Percentiles rank a stretch among this genome's conserved stretches.
phyloP scores from a whole-genome alignment of 495 filamentous ascomycete genomes.

The Pyrenula massariospora region DNA sequence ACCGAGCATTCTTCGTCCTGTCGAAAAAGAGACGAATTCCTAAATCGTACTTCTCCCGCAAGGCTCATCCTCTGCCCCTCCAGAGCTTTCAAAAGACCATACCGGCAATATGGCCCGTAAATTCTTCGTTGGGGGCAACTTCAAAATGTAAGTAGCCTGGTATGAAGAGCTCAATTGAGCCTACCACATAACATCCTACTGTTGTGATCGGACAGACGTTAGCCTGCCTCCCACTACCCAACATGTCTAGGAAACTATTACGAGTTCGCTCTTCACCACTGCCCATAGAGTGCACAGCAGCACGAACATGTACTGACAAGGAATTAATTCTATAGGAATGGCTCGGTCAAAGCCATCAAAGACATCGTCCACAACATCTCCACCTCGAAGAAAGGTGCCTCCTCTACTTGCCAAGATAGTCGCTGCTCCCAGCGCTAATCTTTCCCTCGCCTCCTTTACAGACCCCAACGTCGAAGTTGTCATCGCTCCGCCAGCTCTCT shows the following conservation, averaged over 20 bases:
- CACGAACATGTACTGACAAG: neutral
- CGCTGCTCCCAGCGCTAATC: neutral
- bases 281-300: too few species aligned
- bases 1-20: too few species aligned
- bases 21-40: too few species aligned
- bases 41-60: too few species aligned
- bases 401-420: conserved; percentile 52
- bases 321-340: conserved; percentile 79
- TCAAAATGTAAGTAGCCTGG: conserved; percentile 91
- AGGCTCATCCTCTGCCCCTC: too few species aligned
- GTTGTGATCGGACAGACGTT: conserved; percentile 8
- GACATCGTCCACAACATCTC: conserved; percentile 82
- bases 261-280: neutral
- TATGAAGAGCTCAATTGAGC: too few species aligned
- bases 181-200: too few species aligned
- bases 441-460: conserved; percentile 1
- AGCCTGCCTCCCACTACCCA: neutral
- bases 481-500: conserved; percentile 80
- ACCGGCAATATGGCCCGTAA: conserved; percentile 66
- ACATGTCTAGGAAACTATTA: neutral
- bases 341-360: conserved; percentile 73
- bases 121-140: conserved; percentile 99
- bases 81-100: too few species aligned
- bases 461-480: conserved; percentile 60
- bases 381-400: conserved; percentile 43